phyloP scores from a whole-genome alignment of 2,329 filamentous ascomycete genomes.

The Penicillium sp. region DNA sequence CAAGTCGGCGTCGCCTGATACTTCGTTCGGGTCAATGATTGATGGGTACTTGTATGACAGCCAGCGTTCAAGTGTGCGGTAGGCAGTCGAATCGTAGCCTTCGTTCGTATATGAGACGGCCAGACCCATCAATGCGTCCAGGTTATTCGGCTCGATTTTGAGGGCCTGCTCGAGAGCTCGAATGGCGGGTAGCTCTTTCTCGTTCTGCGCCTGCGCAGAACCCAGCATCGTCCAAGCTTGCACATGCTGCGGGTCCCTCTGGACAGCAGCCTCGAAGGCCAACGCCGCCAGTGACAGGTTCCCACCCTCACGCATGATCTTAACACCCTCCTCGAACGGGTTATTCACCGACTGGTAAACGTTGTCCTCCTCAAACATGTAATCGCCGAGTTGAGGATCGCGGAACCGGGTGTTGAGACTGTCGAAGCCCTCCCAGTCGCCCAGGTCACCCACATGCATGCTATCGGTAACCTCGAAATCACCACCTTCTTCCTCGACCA shows the following conservation, averaged over 20 bases:
- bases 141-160: slow-evolving; percentile 79
- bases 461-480: slow-evolving; percentile 46
- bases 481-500: slow-evolving; percentile 60
- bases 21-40: slow-evolving; percentile 66
- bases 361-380: slow-evolving; percentile 94
- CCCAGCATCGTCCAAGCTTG: slow-evolving; percentile 93
- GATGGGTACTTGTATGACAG: slow-evolving; percentile 89
- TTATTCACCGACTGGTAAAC: slow-evolving; percentile 75
- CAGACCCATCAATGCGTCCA: slow-evolving; percentile 87
- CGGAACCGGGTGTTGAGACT: slow-evolving; percentile 62
- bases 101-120: slow-evolving; percentile 98
- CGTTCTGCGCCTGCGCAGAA: slow-evolving; percentile 91
- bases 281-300: slow-evolving; percentile 90
- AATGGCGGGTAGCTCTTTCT: slow-evolving; percentile 95
- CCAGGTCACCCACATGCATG: slow-evolving; percentile 64
- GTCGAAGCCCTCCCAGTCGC: slow-evolving; percentile 76
- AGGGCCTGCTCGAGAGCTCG: slow-evolving; percentile 87
- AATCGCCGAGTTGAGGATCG: slow-evolving; percentile 78
- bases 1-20: slow-evolving; percentile 73
- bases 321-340: slow-evolving; percentile 87
- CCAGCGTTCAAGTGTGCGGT: slow-evolving; percentile 94
- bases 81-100: slow-evolving; percentile 94
- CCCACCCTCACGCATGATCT: slow-evolving; percentile 88
- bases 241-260: slow-evolving; percentile 80
- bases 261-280: slow-evolving; percentile 91